Percentiles rank a stretch among this genome's conserved stretches.
These are phyloP conservation scores for Lipomyces yamanashiensis DNA, from an alignment of 805 yeast genomes.

Conservation along the genomic window DNA sequence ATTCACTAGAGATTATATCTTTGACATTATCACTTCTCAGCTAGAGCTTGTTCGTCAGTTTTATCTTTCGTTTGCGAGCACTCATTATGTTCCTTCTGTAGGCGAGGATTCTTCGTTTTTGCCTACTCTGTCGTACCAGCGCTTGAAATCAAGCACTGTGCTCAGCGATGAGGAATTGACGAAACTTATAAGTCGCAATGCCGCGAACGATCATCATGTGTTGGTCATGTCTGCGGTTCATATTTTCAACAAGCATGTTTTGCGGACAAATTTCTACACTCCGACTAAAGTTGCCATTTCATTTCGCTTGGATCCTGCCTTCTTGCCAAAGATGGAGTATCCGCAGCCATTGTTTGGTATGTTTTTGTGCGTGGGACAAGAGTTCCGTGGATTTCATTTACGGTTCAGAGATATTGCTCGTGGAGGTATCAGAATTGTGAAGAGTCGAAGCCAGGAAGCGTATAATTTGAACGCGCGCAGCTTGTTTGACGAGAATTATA, in stretches of 20 bases:
- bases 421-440: conserved; percentile 96
- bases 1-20: conserved; percentile 81
- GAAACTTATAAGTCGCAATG: conserved; percentile 63
- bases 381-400: conserved; percentile 96
- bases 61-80: conserved; percentile 88
- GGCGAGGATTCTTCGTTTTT: conserved; percentile 45
- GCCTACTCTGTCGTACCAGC: conserved; percentile 80
- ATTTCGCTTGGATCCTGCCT: conserved; percentile 84
- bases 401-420: conserved; percentile 96
- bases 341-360: conserved; percentile 93
- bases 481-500: conserved; percentile 94
- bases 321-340: conserved; percentile 83
- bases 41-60: conserved; percentile 75
- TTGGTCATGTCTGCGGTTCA: conserved; percentile 81
- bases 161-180: conserved; percentile 76
- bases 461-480: conserved; percentile 83
- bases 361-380: conserved; percentile 94
- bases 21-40: conserved; percentile 73
- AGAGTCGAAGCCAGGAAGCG: conserved; percentile 82
- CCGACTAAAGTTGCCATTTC: conserved; percentile 95
- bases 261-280: conserved; percentile 92
- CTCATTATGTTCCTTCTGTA: conserved; percentile 72
- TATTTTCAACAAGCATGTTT: conserved; percentile 80
- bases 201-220: conserved; percentile 78
- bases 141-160: conserved; percentile 77